Evolutionary conservation across 192 early-diverging fungal species (phyloP), one percentile per base, ranked within the genome.

Genomic region (Spizellomyces punctatus): DNA sequence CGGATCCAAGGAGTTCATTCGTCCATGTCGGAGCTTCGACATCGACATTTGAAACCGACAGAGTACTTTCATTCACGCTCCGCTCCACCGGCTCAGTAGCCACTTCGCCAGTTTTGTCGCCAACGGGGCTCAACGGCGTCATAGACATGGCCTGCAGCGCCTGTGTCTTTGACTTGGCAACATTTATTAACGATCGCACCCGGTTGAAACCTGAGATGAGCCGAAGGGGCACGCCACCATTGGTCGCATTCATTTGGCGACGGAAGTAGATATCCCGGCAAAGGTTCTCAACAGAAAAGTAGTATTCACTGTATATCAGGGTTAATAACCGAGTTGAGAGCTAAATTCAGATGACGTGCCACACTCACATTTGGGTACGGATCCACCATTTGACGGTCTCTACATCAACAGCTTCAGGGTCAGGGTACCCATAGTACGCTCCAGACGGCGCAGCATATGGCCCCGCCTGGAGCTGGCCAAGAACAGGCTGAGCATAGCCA

Each of bases 211-310:
- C 86, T 22, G 91, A 88, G 64, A 99, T 79, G 0, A 96, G 78
- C 8, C 78, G 77, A 54, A 98, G 74, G 6, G 89, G 85, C 21
- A 99, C 93, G 69, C 82, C 93, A 21, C 97, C 97, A 44, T 70
- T 76, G 55, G 91, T 83, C 5, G 83, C 63, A 62, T 95, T 88
- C 96, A 99, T 99, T 73, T 96, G 92, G 54, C 81, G 78, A 55
- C 97, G 90, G 82, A 99, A 94, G 79, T 86, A 99, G 17, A 98
- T 85, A 77, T 99, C 97, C 62, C 92, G 93, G 89, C 94, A 95
- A 61, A 99, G 83, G 72, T 99, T 99, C 49, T 98, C 96, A 54
- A 97, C 88, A 58, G 93, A 95, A 73, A 98, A 98, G 83, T 99
- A 99, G 81, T 94, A 99, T 77, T 99, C 84, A 36, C 27, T 36